A percentile compares a stretch with the other conserved stretches of the same genome.
phyloP scores from a whole-genome alignment of 1,284 basidiomycete genomes.

The Wallemia hederae region DNA sequence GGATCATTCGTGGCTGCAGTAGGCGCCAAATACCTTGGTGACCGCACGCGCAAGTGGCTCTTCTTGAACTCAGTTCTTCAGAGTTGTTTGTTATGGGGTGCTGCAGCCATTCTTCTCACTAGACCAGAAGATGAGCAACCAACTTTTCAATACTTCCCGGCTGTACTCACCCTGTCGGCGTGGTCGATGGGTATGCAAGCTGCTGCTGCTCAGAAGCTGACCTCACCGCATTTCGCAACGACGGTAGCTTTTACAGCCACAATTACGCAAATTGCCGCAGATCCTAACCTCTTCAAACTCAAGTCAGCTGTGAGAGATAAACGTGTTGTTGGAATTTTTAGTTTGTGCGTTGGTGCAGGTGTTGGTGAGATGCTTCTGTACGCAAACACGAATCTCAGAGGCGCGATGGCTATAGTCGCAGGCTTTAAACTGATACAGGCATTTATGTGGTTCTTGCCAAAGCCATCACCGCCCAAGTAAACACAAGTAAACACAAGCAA shows the following conservation, averaged over 20 bases:
- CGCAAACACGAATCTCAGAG: conserved; percentile 2
- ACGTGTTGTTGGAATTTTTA: conserved; percentile 8
- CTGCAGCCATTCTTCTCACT: conserved; percentile 9
- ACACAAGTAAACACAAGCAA: no score
- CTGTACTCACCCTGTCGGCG: conserved; percentile 7
- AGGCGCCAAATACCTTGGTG: conserved; percentile 6
- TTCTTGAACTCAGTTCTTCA: conserved; percentile 9
- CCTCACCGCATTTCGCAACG: conserved; percentile 11
- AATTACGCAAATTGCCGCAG: conserved; percentile 10
- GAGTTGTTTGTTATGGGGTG: conserved; percentile 8
- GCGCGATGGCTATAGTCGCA: neutral
- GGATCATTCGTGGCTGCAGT: conserved; percentile 8
- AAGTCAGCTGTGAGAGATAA: conserved; percentile 8
- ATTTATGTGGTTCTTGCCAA: neutral
- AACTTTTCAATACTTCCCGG: conserved; percentile 9
- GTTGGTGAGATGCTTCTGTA: conserved; percentile 10
- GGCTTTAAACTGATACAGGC: neutral
- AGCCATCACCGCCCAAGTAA: neutral
- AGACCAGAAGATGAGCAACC: conserved; percentile 8
- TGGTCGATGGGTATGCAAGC: conserved; percentile 9
- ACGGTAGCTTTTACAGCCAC: conserved; percentile 13
- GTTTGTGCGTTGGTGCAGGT: conserved; percentile 9
- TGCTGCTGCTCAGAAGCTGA: conserved; percentile 10
- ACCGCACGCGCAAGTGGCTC: conserved; percentile 9
- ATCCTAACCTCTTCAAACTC: conserved; percentile 10